These are phyloP conservation scores for Chaetomiaceae sp. DNA, from an alignment of 2,329 filamentous ascomycete species.

Conservation along the genomic window DNA sequence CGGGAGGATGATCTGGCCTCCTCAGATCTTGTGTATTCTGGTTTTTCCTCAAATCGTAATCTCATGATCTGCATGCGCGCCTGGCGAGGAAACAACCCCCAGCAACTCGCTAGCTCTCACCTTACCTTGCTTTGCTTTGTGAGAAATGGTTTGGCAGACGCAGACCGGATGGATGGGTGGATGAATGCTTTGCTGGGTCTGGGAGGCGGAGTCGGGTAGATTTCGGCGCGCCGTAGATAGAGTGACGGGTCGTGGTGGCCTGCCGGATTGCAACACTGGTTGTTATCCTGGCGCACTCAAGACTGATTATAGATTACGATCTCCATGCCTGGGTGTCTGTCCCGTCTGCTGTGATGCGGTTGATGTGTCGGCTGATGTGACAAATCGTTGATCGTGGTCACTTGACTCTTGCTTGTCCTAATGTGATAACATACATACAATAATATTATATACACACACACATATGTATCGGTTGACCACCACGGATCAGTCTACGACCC, in stretches of 20 bases:
- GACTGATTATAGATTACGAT: not conserved
- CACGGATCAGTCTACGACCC: no score
- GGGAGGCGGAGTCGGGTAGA: slow-evolving; percentile 8
- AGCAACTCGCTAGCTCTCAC: not conserved
- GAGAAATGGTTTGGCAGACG: not conserved
- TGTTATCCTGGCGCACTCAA: not conserved
- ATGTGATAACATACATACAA: no score
- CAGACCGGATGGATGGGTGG: no score
- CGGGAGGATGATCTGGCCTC: not conserved
- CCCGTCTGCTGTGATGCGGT: not conserved
- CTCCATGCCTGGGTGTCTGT: no score
- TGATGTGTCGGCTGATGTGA: no score
- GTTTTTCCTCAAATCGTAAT: slow-evolving; percentile 28
- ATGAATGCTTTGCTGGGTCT: not conserved
- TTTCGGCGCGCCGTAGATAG: not conserved
- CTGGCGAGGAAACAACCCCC: not conserved
- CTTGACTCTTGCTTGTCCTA: not conserved
- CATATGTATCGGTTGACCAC: no score
- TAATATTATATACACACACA: no score
- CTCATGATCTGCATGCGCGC: not conserved
- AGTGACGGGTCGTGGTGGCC: not conserved
- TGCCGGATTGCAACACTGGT: not conserved
- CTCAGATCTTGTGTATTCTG: slow-evolving; percentile 41
- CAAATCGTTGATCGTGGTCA: not conserved
- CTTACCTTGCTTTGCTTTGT: not conserved